Percentiles rank a stretch among this genome's conserved stretches.
phyloP scores from a whole-genome alignment of 495 filamentous ascomycete species.

The Xylaria nigripes region DNA sequence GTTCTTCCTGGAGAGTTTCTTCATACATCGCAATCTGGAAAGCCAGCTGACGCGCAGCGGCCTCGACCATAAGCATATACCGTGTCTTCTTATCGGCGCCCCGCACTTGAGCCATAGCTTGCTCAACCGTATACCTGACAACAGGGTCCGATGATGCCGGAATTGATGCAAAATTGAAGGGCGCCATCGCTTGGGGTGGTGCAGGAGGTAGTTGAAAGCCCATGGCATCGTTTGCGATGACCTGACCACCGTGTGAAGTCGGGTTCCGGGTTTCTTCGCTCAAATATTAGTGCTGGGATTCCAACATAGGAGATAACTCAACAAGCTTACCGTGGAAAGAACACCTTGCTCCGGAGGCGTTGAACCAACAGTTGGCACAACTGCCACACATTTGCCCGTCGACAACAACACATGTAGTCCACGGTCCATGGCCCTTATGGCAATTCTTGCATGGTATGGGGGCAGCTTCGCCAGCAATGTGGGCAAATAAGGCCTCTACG shows the following conservation, averaged over 20 bases:
- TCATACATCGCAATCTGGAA: slow-evolving; percentile 36
- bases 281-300: background rate
- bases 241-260: slow-evolving; percentile 16
- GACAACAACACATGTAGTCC: slow-evolving; percentile 39
- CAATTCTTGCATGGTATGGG: slow-evolving; percentile 43
- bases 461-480: slow-evolving; percentile 37
- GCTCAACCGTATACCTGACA: slow-evolving; percentile 30
- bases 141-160: slow-evolving; percentile 29
- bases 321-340: slow-evolving; percentile 42
- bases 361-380: slow-evolving; percentile 47
- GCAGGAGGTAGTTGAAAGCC: slow-evolving; percentile 16
- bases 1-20: slow-evolving; percentile 25
- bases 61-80: slow-evolving; percentile 36
- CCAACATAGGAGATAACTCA: background rate
- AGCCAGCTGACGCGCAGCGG: slow-evolving; percentile 36
- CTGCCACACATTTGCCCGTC: slow-evolving; percentile 46
- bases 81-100: slow-evolving; percentile 32
- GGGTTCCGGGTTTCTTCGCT: slow-evolving; percentile 24
- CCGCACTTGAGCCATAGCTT: slow-evolving; percentile 35
- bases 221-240: slow-evolving; percentile 17
- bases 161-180: slow-evolving; percentile 22
- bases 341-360: slow-evolving; percentile 41
- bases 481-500: slow-evolving; percentile 43
- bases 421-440: slow-evolving; percentile 44
- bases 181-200: slow-evolving; percentile 19